A percentile compares a stretch with the other conserved stretches of the same genome.
Conservation (phyloP, 164 flowering plant genomes). For the Liquidambar formosana region DNA sequence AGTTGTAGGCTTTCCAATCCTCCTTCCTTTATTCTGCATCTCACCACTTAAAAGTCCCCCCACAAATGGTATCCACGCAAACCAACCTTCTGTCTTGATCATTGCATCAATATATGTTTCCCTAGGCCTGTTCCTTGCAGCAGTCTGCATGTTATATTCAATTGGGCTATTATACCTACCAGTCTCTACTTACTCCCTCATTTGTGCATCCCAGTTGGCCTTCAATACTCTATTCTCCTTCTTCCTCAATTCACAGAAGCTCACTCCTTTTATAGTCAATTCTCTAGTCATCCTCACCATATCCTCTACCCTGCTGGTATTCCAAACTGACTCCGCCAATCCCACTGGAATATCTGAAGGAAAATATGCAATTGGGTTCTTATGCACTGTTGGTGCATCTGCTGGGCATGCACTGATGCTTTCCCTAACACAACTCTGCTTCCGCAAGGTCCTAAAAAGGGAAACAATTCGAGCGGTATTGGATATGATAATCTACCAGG, state of each 20-base stretch:
- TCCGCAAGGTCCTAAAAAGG: conserved; percentile 22
- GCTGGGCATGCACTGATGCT: conserved; percentile 29
- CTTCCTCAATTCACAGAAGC: conserved; percentile 34
- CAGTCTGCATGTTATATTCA: conserved; percentile 17
- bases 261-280: conserved; percentile 33
- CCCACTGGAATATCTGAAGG: conserved; percentile 13
- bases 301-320: conserved; percentile 34
- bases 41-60: not conserved
- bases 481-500: conserved; percentile 21
- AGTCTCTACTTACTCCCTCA: conserved; percentile 34
- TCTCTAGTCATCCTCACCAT: conserved; percentile 36
- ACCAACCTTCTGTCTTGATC: not conserved
- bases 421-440: conserved; percentile 26
- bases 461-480: conserved; percentile 16
- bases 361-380: conserved; percentile 29
- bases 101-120: conserved; percentile 17
- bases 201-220: conserved; percentile 32
- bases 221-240: conserved; percentile 40
- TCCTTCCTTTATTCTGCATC: conserved; percentile 22
- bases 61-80: not conserved
- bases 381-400: conserved; percentile 30
- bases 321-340: conserved; percentile 10
- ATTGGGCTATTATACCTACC: conserved; percentile 32
- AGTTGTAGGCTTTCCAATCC: conserved; percentile 31
- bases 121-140: conserved; percentile 28